Evolutionary conservation across 2,329 filamentous ascomycete species (phyloP).

Genomic region (Lachnum nothofagi): DNA sequence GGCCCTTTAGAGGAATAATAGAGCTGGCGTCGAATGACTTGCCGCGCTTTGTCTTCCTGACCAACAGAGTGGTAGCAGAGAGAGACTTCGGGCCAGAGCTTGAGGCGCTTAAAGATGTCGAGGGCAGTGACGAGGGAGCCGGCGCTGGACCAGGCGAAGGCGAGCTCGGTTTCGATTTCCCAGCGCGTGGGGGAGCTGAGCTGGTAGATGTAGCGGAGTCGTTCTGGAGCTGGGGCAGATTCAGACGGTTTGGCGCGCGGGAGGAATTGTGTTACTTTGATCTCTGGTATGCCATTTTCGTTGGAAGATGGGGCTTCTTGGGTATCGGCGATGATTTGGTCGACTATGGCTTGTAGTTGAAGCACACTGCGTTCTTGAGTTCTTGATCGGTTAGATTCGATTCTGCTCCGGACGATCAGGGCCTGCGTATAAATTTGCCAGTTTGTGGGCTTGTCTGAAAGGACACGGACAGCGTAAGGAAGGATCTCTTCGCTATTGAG

Average conservation of each 20-base stretch:
- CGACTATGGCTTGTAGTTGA: conserved; percentile 90
- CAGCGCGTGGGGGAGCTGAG: conserved; percentile 81
- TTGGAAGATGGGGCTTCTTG: conserved; percentile 23
- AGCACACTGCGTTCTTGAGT: conserved; percentile 86
- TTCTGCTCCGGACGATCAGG: conserved; percentile 78
- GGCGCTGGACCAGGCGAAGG: conserved; percentile 83
- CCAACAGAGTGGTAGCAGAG: conserved; percentile 59
- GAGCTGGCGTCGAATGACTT: conserved; percentile 71
- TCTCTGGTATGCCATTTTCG: conserved; percentile 34
- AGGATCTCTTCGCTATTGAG: conserved; percentile 90
- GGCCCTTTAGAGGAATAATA: conserved; percentile 57
- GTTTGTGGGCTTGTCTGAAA: conserved; percentile 84
- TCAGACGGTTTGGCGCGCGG: conserved; percentile 70
- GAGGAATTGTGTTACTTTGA: conserved; percentile 70
- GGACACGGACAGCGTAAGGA: conserved; percentile 82
- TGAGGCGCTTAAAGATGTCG: conserved; percentile 89
- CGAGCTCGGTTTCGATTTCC: conserved; percentile 91
- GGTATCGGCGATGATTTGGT: conserved; percentile 90
- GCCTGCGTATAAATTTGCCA: conserved; percentile 98
- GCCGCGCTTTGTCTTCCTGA: conserved; percentile 74
- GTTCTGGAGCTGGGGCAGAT: conserved; percentile 69
- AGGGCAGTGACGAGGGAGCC: conserved; percentile 85
- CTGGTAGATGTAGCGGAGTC: conserved; percentile 78
- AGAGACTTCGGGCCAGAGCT: conserved; percentile 92
- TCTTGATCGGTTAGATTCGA: conserved; percentile 80